These are phyloP conservation scores for Colletotrichum spaethianum DNA, from an alignment of 2,329 filamentous ascomycete genomes.

Conservation along the genomic window DNA sequence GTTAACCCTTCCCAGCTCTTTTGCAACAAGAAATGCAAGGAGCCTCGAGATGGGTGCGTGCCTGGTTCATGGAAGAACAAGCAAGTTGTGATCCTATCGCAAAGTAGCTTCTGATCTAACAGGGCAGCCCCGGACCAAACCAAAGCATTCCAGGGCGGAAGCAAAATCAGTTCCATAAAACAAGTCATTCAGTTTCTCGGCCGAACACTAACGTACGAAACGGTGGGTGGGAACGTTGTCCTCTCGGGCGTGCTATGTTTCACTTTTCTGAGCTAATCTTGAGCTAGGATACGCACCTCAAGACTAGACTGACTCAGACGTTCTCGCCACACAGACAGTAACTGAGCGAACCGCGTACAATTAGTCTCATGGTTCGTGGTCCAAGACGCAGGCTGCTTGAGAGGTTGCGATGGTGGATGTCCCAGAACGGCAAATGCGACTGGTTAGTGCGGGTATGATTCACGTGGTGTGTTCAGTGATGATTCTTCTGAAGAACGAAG, in stretches of 20 bases:
- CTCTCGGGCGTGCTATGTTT: conserved; percentile 29
- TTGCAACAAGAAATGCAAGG: conserved; percentile 13
- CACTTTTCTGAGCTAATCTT: conserved; percentile 21
- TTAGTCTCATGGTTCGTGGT: background rate
- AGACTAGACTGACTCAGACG: background rate
- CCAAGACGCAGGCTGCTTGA: background rate
- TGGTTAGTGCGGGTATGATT: conserved; percentile 8
- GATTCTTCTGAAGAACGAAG: background rate
- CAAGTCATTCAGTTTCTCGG: conserved; percentile 7
- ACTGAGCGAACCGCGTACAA: background rate
- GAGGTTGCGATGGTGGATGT: background rate
- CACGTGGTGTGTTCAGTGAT: conserved; percentile 1
- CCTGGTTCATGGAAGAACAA: background rate
- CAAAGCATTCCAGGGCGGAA: conserved; percentile 20
- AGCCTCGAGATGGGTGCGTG: background rate
- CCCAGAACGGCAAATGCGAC: conserved; percentile 11
- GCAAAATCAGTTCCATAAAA: conserved; percentile 18
- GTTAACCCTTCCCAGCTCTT: background rate
- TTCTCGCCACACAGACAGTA: background rate
- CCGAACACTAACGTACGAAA: background rate
- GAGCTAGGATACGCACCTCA: background rate
- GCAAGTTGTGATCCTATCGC: background rate
- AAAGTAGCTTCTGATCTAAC: background rate
- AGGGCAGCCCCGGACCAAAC: background rate
- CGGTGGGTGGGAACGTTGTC: background rate